Base-by-base conservation (phyloP, 176 grass and related monocot genomes). In the Guadua angustifolia region DNA sequence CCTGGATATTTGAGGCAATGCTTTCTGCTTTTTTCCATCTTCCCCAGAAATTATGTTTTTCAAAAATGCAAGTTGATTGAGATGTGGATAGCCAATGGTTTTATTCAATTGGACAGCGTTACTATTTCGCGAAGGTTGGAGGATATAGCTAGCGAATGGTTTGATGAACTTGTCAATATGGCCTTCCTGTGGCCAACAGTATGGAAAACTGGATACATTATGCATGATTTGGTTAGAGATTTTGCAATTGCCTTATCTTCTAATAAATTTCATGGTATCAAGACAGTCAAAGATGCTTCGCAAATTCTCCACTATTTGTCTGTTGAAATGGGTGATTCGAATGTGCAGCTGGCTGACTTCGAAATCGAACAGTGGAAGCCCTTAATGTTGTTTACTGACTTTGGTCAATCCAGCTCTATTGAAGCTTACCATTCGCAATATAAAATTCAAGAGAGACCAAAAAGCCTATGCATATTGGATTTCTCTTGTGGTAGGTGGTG, bases 81-180 rank as follows among this genome's bases (percentile, higher is more conserved):
- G 1, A 93, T 90, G 84, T 93, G 91, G 91, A 89, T 92, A 16
- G 87, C 91, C 35, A 88, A 84, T 46, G 66, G 85, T 77, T 92
- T 86, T 14, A 8, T 89, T 66, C 44, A 59, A 14, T 6, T 51
- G 47, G 9, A 22, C 10, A 64, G n/a, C 22, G 21, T 9, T 49
- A 44, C 17, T 49, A 50, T 24, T 6, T 3, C 17, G 1, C 69
- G 29, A 44, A 88, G 8, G 16, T 70, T 64, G 11, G 91, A 92
- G 62, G 91, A 87, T n/a, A 25, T 83, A 36, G 91, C 74, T 38
- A 56, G 22, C 1, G 14, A 77, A 44, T 92, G 86, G n/a, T n/a
- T n/a, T n/a, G n/a, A n/a, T n/a, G n/a, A n/a, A n/a, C n/a, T n/a
- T n/a, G n/a, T n/a, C n/a, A 74, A 42, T 25, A 84, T 29, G 69